Evolutionary conservation across 2,329 filamentous ascomycete species (phyloP).

Genomic region (Epichloe festucae): DNA sequence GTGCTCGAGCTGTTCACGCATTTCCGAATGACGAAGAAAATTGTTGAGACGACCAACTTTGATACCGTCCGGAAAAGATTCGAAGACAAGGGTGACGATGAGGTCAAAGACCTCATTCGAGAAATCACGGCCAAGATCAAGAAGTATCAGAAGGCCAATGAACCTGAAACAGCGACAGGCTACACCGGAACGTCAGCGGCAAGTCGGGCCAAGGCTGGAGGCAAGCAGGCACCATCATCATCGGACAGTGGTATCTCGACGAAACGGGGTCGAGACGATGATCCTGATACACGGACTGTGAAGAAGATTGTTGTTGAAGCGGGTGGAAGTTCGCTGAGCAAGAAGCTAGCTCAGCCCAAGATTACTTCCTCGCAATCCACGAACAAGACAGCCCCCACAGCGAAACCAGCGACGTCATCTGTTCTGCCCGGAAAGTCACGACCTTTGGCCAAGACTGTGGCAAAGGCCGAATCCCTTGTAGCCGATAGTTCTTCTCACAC

Average conservation of each 20-base stretch:
- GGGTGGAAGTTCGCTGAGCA: constrained; percentile 23
- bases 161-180: constrained; percentile 22
- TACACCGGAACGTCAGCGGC: constrained; percentile 28
- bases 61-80: constrained; percentile 50
- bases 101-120: constrained; percentile 47
- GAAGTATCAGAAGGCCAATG: constrained; percentile 24
- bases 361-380: constrained; percentile 15
- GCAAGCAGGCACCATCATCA: constrained; percentile 14
- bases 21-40: constrained; percentile 48
- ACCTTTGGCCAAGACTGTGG: constrained; percentile 26
- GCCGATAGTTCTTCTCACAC: constrained; percentile 15
- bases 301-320: constrained; percentile 31
- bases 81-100: constrained; percentile 48
- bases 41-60: constrained; percentile 52
- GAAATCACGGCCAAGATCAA: constrained; percentile 38
- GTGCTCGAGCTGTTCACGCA: constrained; percentile 47
- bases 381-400: constrained; percentile 15
- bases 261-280: constrained; percentile 28
- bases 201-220: constrained; percentile 22
- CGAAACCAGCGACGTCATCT: constrained; percentile 20
- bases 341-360: constrained; percentile 26
- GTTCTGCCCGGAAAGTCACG: constrained; percentile 37
- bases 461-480: constrained; percentile 22
- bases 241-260: constrained; percentile 14
- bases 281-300: constrained; percentile 24